Evolutionary conservation across 805 yeast species (phyloP).

Genomic region (Ogataea populi-albae): DNA sequence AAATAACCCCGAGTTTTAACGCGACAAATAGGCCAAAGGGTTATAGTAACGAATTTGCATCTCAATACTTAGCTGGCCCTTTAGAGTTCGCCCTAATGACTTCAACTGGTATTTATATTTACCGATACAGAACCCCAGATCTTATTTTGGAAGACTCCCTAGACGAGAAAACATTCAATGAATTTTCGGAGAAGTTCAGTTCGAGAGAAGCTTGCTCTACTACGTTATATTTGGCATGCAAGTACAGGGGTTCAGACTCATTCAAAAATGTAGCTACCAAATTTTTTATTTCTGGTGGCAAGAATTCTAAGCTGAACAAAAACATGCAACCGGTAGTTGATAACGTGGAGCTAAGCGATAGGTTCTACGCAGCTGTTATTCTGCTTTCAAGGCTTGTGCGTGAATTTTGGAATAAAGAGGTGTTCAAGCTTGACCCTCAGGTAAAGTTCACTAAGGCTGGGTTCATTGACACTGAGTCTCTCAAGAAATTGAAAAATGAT

Average conservation of each 20-base stretch:
- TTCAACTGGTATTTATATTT: conserved; percentile 69
- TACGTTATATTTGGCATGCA: conserved; percentile 79
- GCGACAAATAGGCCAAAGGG: conserved; percentile 78
- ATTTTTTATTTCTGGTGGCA: conserved; percentile 52
- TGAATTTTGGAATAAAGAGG: conserved; percentile 71
- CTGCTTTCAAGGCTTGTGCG: conserved; percentile 76
- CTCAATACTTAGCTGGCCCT: conserved; percentile 70
- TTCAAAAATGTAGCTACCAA: conserved; percentile 47
- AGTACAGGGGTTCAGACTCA: conserved; percentile 56
- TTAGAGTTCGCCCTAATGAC: conserved; percentile 82
- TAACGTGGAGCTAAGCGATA: conserved; percentile 83
- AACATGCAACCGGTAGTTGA: conserved; percentile 47
- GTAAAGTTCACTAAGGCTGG: conserved; percentile 37
- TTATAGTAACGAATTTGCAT: conserved; percentile 80
- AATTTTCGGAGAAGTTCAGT: conserved; percentile 78
- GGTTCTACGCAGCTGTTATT: conserved; percentile 84
- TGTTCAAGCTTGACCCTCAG: conserved; percentile 45
- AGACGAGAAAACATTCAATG: conserved; percentile 61
- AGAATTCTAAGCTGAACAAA: conserved; percentile 43
- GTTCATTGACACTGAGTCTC: conserved; percentile 34
- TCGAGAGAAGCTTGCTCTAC: conserved; percentile 87
- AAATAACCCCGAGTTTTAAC: conserved; percentile 64
- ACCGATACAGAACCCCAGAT: conserved; percentile 77
- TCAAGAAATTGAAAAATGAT: conserved; percentile 40
- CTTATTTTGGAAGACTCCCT: conserved; percentile 64